Evolutionary conservation across 1,284 basidiomycete species (phyloP), one percentile per base, ranked within the genome.

Genomic region (Mycosarcoma maydis): DNA sequence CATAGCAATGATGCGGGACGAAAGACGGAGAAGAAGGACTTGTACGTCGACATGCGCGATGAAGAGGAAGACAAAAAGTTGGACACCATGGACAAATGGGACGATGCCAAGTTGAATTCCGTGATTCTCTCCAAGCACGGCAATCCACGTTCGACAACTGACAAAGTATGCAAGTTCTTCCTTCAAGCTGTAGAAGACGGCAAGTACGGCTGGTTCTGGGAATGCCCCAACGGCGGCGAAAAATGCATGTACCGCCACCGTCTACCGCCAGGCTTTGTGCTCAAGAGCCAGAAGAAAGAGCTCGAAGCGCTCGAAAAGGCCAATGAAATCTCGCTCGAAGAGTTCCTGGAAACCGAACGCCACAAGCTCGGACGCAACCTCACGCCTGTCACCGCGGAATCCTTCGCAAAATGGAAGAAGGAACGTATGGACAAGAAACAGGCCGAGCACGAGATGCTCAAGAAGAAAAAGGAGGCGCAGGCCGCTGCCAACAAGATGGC

Each of bases 51-150:
- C 83, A 86, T 83, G 65, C 86, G 95, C 70, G 92, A 92, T 79
- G 73, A 77, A 3, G 43, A 42, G 0, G 77, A 75, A 7, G 78
- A 83, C 45, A 84, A 94, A 83, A 82, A 87, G 76, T 84, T 85
- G 60, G 94, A 96, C 83, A 96, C 94, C 9, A 98, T 98, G 95
- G 94, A 97, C 76, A 90, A 86, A 74, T 99, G 95, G 95, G 94
- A 98, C 84, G 91, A 98, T 72, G 94, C 89, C 73, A 98, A 95
- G 83, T 85, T 98, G 46, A 86, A 89, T 44, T 87, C 85, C 23
- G 96, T 98, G 57, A 91, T 98, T 9, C 78, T 89, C 14, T 92
- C 91, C 49, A 98, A 98, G 83, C 86, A 87, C 55, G 92, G 92
- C 29, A 97, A 96, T 83, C 94, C 94, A 45, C 87, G 88, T 75